Percentiles rank a stretch among this genome's conserved stretches.
Evolutionary conservation across 768 basidiomycete species (phyloP).

Genomic region (Pleurotus giganteus): DNA sequence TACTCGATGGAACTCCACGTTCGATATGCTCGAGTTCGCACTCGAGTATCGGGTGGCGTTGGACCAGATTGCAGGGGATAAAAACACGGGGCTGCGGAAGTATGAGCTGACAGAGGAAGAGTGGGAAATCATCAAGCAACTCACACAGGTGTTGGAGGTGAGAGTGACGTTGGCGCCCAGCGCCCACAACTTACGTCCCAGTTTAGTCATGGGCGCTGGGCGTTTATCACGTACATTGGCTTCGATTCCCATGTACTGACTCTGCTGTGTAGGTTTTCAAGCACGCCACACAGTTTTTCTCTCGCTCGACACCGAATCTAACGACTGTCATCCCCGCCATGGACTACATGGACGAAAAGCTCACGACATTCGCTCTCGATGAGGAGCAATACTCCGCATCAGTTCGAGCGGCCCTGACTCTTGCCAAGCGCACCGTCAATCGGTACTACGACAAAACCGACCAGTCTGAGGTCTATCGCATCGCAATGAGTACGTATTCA

Average conservation of each 20-base stretch:
- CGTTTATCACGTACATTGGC: too few relatives aligned
- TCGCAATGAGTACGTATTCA: constrained; percentile 38
- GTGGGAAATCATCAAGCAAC: constrained; percentile 17
- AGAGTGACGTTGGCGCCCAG: too few relatives aligned
- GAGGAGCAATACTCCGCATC: constrained; percentile 8
- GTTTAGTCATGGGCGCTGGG: too few relatives aligned
- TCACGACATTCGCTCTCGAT: not conserved
- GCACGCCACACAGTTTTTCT: constrained; percentile 11
- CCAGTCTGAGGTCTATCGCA: constrained; percentile 27
- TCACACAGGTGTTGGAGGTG: not conserved
- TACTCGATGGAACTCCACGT: constrained; percentile 35
- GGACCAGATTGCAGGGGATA: constrained; percentile 16
- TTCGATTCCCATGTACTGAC: too few relatives aligned
- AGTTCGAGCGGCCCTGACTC: constrained; percentile 20
- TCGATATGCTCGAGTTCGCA: constrained; percentile 27
- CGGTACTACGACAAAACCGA: constrained; percentile 32
- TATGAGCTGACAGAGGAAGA: constrained; percentile 15
- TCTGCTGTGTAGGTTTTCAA: constrained; percentile 7
- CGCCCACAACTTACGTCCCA: too few relatives aligned
- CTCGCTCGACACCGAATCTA: constrained; percentile 15
- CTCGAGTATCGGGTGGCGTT: constrained; percentile 20
- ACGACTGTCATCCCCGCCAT: constrained; percentile 26
- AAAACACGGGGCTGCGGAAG: constrained; percentile 10
- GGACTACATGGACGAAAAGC: constrained; percentile 17
- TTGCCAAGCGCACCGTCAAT: constrained; percentile 29